Percentiles rank a stretch among this genome's conserved stretches.
Conservation (phyloP, 2,329 filamentous ascomycete genomes). For the Falciphora oryzae region DNA sequence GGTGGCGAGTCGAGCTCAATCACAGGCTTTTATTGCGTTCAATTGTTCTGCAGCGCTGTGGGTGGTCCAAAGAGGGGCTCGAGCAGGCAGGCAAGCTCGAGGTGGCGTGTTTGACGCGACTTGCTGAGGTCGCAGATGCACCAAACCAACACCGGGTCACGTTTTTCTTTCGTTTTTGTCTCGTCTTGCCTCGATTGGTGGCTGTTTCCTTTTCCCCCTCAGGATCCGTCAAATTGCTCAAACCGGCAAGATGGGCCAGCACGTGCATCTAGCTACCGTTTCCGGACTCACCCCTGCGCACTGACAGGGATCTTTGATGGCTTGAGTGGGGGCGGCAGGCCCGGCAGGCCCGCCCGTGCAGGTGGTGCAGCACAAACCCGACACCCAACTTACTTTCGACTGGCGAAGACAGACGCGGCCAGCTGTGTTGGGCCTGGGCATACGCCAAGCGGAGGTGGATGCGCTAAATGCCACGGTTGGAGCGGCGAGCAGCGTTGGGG, state of each 20-base stretch:
- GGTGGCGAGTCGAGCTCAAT: neutral
- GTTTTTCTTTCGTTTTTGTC: neutral
- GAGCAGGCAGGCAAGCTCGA: neutral
- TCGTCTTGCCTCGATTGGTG: neutral
- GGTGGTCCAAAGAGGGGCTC: neutral
- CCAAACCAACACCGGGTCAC: constrained; percentile 10
- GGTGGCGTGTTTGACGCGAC: neutral
- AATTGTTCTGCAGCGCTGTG: neutral
- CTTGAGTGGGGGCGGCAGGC: constrained; percentile 5
- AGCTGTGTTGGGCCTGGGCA: neutral
- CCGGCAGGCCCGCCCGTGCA: neutral
- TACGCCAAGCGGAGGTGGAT: neutral
- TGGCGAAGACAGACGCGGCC: neutral
- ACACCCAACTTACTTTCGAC: neutral
- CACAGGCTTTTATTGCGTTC: neutral
- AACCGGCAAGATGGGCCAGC: constrained; percentile 6
- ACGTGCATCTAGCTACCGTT: constrained; percentile 8
- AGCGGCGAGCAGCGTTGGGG: neutral
- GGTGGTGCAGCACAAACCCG: neutral
- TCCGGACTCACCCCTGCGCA: constrained; percentile 9
- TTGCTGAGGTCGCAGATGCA: neutral
- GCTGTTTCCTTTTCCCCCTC: constrained; percentile 6
- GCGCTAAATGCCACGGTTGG: neutral
- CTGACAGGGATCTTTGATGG: constrained; percentile 9
- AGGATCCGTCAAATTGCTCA: neutral